These are phyloP conservation scores for Parietaria judaica DNA, from an alignment of 306 rosid species.

Conservation along the genomic window DNA sequence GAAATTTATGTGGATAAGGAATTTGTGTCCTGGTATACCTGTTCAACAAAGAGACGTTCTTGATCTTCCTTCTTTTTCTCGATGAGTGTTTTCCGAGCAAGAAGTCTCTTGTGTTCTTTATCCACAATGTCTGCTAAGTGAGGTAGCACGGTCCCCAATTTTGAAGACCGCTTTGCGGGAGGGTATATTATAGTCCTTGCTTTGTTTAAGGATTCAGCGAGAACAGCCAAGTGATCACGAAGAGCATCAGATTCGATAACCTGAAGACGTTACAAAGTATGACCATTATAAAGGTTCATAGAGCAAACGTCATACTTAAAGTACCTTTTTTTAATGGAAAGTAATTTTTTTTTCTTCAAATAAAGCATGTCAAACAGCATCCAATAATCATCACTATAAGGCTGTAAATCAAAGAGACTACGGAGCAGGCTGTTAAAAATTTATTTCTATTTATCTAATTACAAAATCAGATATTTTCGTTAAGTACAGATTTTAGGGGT, in stretches of 20 bases:
- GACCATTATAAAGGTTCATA: neutral
- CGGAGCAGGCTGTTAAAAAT: too few relatives aligned
- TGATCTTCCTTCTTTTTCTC: conserved; percentile 97
- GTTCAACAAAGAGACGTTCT: conserved; percentile 85
- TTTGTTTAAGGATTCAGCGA: conserved; percentile 69
- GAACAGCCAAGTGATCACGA: conserved; percentile 55
- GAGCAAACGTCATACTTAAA: neutral
- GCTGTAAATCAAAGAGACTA: neutral
- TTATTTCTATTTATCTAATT: too few relatives aligned
- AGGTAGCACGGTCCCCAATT: conserved; percentile 54
- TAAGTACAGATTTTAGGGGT: too few relatives aligned
- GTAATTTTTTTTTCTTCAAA: too few relatives aligned
- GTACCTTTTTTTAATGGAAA: too few relatives aligned
- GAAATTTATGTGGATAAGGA: neutral
- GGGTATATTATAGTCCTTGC: conserved; percentile 72
- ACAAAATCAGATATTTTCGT: too few relatives aligned
- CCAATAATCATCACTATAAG: neutral
- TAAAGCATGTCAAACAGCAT: neutral
- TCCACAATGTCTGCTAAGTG: conserved; percentile 60
- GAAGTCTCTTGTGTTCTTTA: conserved; percentile 88
- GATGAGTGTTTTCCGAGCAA: conserved; percentile 86
- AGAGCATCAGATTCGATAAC: conserved; percentile 76
- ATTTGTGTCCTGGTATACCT: conserved; percentile 31
- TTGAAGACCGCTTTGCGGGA: conserved; percentile 47
- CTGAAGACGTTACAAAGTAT: conserved; percentile 28